These are phyloP conservation scores for Talaromyces adpressus DNA, from an alignment of 495 filamentous ascomycete species.

Conservation along the genomic window DNA sequence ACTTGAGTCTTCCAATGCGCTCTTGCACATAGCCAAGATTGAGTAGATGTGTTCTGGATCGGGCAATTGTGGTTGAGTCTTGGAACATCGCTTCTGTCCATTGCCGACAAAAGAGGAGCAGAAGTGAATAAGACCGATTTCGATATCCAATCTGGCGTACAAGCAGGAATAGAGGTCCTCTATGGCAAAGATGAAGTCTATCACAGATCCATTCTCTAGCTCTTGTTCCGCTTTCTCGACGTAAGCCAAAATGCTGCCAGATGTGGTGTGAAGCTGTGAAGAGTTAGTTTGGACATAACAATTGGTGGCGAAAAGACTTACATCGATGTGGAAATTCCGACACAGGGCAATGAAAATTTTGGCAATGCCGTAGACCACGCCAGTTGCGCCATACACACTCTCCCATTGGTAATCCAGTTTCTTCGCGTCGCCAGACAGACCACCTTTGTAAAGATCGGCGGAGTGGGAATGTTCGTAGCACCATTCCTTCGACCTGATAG, in stretches of 20 bases:
- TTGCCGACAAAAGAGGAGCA: slow-evolving; percentile 22
- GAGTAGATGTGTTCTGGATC: slow-evolving; percentile 26
- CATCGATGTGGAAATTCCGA: slow-evolving; percentile 27
- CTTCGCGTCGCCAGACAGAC: background rate
- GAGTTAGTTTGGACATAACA: background rate
- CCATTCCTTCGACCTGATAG: slow-evolving; percentile 30
- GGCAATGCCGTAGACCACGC: slow-evolving; percentile 25
- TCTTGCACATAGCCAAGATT: slow-evolving; percentile 26
- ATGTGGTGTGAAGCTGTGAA: slow-evolving; percentile 20
- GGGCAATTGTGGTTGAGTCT: slow-evolving; percentile 16
- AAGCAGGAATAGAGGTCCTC: slow-evolving; percentile 31
- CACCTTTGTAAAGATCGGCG: background rate
- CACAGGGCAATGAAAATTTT: slow-evolving; percentile 30
- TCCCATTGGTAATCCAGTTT: slow-evolving; percentile 1
- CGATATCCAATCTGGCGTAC: slow-evolving; percentile 29
- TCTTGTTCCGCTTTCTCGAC: slow-evolving; percentile 22
- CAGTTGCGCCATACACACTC: slow-evolving; percentile 4
- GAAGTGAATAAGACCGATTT: slow-evolving; percentile 31
- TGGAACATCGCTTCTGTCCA: slow-evolving; percentile 4
- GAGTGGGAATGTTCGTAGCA: slow-evolving; percentile 8
- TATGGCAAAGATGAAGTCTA: slow-evolving; percentile 21
- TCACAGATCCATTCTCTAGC: slow-evolving; percentile 17
- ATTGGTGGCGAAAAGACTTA: slow-evolving; percentile 10
- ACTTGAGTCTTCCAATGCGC: slow-evolving; percentile 20
- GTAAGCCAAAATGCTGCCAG: slow-evolving; percentile 22